Conservation (phyloP, 2,329 filamentous ascomycete species). For the Alternaria postmessia region DNA sequence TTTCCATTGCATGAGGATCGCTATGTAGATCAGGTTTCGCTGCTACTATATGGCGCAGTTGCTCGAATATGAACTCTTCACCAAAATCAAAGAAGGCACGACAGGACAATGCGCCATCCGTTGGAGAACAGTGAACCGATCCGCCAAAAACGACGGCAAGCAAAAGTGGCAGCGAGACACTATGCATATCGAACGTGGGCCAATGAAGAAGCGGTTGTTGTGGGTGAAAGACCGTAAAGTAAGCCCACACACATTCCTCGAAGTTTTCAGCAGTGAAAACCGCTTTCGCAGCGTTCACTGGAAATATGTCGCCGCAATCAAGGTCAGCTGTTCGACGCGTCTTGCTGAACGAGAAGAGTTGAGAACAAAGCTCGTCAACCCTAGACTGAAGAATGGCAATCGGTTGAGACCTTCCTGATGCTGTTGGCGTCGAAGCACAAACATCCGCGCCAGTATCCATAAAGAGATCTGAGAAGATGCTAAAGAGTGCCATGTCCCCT, state of each 20-base stretch:
- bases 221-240: constrained; percentile 57
- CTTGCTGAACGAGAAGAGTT: neutral
- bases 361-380: neutral
- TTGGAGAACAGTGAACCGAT: constrained; percentile 10
- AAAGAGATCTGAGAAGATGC: constrained; percentile 15
- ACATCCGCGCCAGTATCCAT: neutral
- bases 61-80: constrained; percentile 22
- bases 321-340: neutral
- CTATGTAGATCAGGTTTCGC: neutral
- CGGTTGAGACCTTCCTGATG: neutral
- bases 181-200: constrained; percentile 53
- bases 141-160: constrained; percentile 55
- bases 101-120: constrained; percentile 18
- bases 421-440: neutral
- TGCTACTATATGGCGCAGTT: neutral
- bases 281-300: constrained; percentile 4
- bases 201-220: constrained; percentile 56
- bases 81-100: constrained; percentile 20
- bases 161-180: constrained; percentile 50
- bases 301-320: neutral
- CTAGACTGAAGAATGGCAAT: neutral
- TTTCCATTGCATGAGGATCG: neutral
- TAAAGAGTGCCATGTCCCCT: neutral
- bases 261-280: constrained; percentile 21
- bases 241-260: constrained; percentile 47